A percentile compares a stretch with the other conserved stretches of the same genome.
These are phyloP conservation scores for Domatiomyces globalis DNA, from an alignment of 2,329 filamentous ascomycete species.

Conservation along the genomic window DNA sequence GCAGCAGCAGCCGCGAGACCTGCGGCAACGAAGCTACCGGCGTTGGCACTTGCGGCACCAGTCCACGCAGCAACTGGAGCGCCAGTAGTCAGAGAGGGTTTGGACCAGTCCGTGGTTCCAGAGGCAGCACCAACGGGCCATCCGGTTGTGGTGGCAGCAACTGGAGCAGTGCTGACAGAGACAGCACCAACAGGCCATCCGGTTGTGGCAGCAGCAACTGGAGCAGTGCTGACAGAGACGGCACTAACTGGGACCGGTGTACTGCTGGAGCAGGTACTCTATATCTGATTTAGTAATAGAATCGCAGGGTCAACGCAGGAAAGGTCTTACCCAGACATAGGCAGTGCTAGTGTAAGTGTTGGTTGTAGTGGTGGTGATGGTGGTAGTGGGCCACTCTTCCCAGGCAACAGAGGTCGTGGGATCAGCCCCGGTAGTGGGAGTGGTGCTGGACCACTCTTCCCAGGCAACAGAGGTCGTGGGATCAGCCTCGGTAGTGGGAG, in stretches of 20 bases:
- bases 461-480: constrained; percentile 2
- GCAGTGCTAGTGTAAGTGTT: constrained; percentile 3
- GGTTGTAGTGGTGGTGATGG: neutral
- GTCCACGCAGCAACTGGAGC: constrained; percentile 18
- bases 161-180: constrained; percentile 4
- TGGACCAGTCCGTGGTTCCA: constrained; percentile 2
- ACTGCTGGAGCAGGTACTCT: constrained; percentile 11
- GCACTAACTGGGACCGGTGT: neutral
- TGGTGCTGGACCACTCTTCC: constrained; percentile 5
- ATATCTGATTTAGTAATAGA: constrained; percentile 8
- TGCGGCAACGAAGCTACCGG: constrained; percentile 20
- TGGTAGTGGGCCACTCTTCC: constrained; percentile 5
- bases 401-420: constrained; percentile 1
- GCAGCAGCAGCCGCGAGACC: constrained; percentile 21
- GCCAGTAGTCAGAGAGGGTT: constrained; percentile 8
- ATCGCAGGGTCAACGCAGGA: constrained; percentile 5
- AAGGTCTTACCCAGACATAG: neutral
- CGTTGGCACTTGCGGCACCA: constrained; percentile 21
- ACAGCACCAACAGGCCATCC: constrained; percentile 6
- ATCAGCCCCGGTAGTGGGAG: constrained; percentile 3
- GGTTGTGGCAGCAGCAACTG: constrained; percentile 6
- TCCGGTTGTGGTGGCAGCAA: constrained; percentile 3
- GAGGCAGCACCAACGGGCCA: constrained; percentile 1
- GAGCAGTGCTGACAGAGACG: constrained; percentile 11
- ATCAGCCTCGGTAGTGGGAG: neutral